Evolutionary conservation across 768 basidiomycete species (phyloP), one percentile per base, ranked within the genome.

Genomic region (Suillus subaureus): DNA sequence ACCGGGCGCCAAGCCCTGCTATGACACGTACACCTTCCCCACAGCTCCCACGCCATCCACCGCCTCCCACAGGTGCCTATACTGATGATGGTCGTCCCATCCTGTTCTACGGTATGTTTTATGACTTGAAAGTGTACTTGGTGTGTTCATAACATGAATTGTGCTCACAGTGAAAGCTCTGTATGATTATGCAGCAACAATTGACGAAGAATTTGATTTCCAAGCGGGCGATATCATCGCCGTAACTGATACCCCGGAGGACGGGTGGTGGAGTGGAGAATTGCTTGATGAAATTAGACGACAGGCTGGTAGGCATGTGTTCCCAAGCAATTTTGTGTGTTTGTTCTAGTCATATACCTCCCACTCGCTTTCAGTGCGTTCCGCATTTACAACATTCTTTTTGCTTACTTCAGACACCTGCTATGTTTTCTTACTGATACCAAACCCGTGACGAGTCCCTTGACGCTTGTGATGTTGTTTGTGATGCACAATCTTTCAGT

Each of bases 201-300:
- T 91, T 67, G 89, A 92, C 1, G 94, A 96, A 73, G 97, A 98
- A 79, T 98, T 99, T 76, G 92, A 96, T 75, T 98, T 99, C 87
- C 93, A 96, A 74, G 82, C 89, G 26, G 94, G 92, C 3, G 97
- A 99, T 77, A 93, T 97, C 69, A 97, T 99, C 69, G 96, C 96
- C 8, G 96, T 99, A 12, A 96, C 93, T 0, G 85, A 89, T 26
- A 97, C 95, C 7, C 95, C 95, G 6, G 95, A 96, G 71, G 96
- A 97, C 71, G 97, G 97, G 1, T 98, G 97, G 97, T 99, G 96
- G 97, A 92, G 89, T 64, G 97, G 97, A 28, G 90, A 92, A 70
- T 77, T 94, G 65, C 78, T 94, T n/a, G 91, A 93, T 67, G 91
- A 93, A 70, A 81, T 82, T 37, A 79, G 93, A 69, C 81, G 92